Base-by-base conservation (phyloP, 345 rosid genomes). In the Passiflora organensis region DNA sequence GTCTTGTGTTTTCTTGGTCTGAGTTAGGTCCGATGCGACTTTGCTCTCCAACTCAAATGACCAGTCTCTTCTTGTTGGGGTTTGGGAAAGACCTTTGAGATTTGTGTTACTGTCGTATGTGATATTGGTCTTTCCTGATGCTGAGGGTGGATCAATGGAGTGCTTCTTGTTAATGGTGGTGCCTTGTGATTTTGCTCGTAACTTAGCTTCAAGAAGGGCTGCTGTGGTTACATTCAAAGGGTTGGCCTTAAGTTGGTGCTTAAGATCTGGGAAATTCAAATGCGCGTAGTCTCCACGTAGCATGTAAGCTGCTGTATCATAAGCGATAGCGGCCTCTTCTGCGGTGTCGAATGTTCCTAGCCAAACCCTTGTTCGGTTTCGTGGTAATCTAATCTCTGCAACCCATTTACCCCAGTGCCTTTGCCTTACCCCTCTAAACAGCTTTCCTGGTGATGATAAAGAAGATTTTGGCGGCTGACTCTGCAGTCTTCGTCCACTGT, bases 331-430 rank as follows among this genome's bases (percentile, higher is more conserved):
- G 5, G 99, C 99, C 48, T 89, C 95, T 63, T 93, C 89, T 20
- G 96, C 99, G 0, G 95, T 86, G 45, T 89, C 87, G 32, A 86
- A 93, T 19, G 99, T 93, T 19, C 99, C 99, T 0, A 93, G 60
- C 99, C 96, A 93, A 51, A 93, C 96, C 65, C 99, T 80, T n/a
- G 91, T 84, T 67, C 99, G 62, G 72, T 93, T 89, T 65, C 86
- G 78, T 19, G 99, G 99, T 17, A 93, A 77, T 65, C 96, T 76
- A 47, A 93, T 93, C 72, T 93, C 99, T 0, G 99, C 95, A 1
- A 93, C 99, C 99, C 99, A 93, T 77, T 89, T 93, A 0, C 99
- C 95, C 99, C 99, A 89, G 55, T 86, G 99, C 76, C 96, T 82
- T 66, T 82, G 95, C 62, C 99, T 80, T 51, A 89, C 99, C 34